Base-by-base conservation (phyloP, 2,329 filamentous ascomycete species). In the Catunica adiposa region DNA sequence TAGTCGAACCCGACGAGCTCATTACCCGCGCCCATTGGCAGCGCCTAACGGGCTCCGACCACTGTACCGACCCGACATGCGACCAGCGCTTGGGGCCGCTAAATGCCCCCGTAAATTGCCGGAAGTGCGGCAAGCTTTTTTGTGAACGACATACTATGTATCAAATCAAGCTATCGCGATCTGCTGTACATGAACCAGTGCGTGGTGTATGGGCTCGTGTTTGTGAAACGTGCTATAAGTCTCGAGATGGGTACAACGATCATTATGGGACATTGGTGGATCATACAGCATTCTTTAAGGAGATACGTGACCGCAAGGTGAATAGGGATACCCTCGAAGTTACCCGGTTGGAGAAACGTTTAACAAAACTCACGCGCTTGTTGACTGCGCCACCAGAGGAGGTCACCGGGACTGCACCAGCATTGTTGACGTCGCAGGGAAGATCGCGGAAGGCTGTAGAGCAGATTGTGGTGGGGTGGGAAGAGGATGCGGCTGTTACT, bases 101-200 rank as follows among this genome's bases (percentile, higher is more conserved):
- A 5, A 89, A 85, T 63, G 88, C 89, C 17, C 89, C 77, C 63
- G 82, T 98, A 63, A 96, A 98, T 67, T 98, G 92, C 68, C 78
- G 92, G 60, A 88, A 89, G 60, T 98, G 92, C 64, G 92, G 92
- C 5, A 83, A 84, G 62, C 71, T 98, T 42, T 98, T 97, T 66
- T 98, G 92, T 68, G 92, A 97, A 65, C 86, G 90, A 62, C 92
- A 98, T 67, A 97, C 92, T 54, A 95, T 98, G 89, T 98, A 97
- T 65, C 90, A 98, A 71, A 97, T 97, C 86, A 96, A 94, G 72
- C 75, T 98, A 9, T 95, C 89, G 7, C 77, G 89, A 55, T 84
- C 89, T 29, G 92, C 92, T 3, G 78, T 83, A 58, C 88, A 96
- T 68, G 92, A 98, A 61, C 90, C 92, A 0, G 80, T 92, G 1